Base-by-base conservation (phyloP, 371 early-diverging fungal genomes). In the Mortierella sp. region DNA sequence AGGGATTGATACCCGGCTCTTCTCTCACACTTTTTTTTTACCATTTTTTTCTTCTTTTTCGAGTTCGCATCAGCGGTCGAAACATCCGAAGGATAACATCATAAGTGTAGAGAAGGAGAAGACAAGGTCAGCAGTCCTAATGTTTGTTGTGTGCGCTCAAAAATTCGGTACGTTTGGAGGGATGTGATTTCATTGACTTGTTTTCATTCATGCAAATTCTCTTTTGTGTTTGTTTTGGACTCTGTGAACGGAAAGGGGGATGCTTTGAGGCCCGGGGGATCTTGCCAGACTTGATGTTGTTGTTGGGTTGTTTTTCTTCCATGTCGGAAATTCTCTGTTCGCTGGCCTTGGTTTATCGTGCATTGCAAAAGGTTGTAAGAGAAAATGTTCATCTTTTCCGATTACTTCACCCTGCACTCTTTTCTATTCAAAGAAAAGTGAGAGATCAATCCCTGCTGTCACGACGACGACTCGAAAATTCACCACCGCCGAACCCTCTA, bases 391-490 rank as follows among this genome's bases (percentile, higher is more conserved):
- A 55, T 24, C 10, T 11, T 43, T 52, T 8, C 50, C 36, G 7
- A 24, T 32, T n/a, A 48, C 10, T 55, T 24, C 55, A 13, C 28
- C 28, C 55, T 15, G 9, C 22, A 11, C 55, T 24, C 28, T 24
- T 19, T 63, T 33, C 15, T 33, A 48, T 50, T 33, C 19, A 33
- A n/a, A 55, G 28, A 21, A 41, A 43, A 13, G 24, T 45, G 28
- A 55, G 61, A 65, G 61, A 65, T 70, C 58, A 67, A 43, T 67
- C 74, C 43, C 66, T 33, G 61, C 80, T 74, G 58, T 74, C 80
- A 41, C 76, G 76, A 52, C 72, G 72, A 48, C 73, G 61, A 38
- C 76, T 58, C 4, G 74, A 67, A 28, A 67, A 41, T 10, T 80
- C 80, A 48, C 48, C 80, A 1, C 75, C 65, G 2, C 72, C 72